phyloP scores from a whole-genome alignment of 2,329 filamentous ascomycete species.

The Microcera coccophila region DNA sequence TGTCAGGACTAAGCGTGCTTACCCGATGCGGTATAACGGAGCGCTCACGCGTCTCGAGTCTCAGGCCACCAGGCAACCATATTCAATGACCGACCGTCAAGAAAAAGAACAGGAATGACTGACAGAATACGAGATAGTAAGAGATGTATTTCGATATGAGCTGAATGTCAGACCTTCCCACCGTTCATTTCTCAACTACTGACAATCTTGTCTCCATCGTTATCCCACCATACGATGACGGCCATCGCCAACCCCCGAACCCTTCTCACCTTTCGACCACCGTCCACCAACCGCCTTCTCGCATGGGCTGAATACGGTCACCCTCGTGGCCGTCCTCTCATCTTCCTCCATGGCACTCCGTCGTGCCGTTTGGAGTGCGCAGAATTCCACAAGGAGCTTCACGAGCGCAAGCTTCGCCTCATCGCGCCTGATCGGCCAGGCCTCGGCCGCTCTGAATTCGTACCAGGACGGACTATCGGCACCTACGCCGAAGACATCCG shows the following conservation, averaged over 20 bases:
- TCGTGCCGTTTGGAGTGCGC: slow-evolving; percentile 10
- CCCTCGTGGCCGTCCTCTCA: slow-evolving; percentile 1
- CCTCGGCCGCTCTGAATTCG: slow-evolving; percentile 7
- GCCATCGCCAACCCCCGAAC: neutral
- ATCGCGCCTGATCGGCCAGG: slow-evolving; percentile 11
- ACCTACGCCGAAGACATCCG: slow-evolving; percentile 6
- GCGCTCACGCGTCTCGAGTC: too few relatives aligned
- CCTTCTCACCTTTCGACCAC: slow-evolving; percentile 3
- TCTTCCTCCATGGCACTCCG: slow-evolving; percentile 10
- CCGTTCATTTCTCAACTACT: too few relatives aligned
- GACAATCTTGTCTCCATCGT: too few relatives aligned
- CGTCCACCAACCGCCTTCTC: slow-evolving; percentile 9
- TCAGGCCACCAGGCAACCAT: too few relatives aligned
- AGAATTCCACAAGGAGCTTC: slow-evolving; percentile 5
- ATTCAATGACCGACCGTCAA: too few relatives aligned
- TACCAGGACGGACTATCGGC: slow-evolving; percentile 5
- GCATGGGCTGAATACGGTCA: slow-evolving; percentile 13
- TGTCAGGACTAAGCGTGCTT: too few relatives aligned
- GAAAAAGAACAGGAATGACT: too few relatives aligned
- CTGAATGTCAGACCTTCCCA: too few relatives aligned
- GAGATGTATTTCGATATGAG: too few relatives aligned
- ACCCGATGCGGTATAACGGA: too few relatives aligned
- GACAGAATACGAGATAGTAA: too few relatives aligned
- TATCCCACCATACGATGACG: too few relatives aligned
- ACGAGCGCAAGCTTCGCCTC: slow-evolving; percentile 1